Evolutionary conservation across 2,329 filamentous ascomycete species (phyloP).

Genomic region (Diaporthe vexans): DNA sequence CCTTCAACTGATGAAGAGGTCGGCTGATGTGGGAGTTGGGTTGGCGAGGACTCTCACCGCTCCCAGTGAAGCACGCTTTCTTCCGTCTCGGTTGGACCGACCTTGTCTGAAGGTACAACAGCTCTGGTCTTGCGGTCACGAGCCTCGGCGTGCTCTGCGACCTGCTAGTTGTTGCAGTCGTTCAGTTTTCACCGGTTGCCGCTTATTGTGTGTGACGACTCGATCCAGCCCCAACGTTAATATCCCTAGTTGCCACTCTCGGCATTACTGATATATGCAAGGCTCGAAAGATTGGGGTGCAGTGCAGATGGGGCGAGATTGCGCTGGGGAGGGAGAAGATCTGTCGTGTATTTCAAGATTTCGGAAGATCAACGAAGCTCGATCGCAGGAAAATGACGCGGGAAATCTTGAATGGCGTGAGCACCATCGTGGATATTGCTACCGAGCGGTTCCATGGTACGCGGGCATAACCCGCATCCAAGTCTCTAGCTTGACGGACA

Average conservation of each 20-base stretch:
- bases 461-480: slow-evolving; percentile 8
- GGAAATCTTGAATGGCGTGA: slow-evolving; percentile 3
- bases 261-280: not conserved
- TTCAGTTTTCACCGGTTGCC: not conserved
- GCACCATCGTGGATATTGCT: slow-evolving; percentile 10
- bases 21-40: not conserved
- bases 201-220: not conserved
- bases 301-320: not conserved
- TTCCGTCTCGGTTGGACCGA: slow-evolving; percentile 27
- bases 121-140: not conserved
- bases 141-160: not conserved
- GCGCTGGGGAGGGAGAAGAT: slow-evolving; percentile 5
- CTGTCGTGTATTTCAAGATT: slow-evolving; percentile 24
- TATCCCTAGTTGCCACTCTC: not conserved
- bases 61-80: slow-evolving; percentile 2
- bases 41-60: slow-evolving; percentile 22
- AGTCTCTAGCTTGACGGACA: not conserved
- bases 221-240: not conserved
- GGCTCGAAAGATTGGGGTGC: slow-evolving; percentile 4
- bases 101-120: not conserved
- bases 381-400: slow-evolving; percentile 20
- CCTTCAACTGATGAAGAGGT: not conserved
- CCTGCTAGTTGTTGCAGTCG: no score
- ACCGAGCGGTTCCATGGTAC: not conserved
- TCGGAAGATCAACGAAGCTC: slow-evolving; percentile 32